Conservation (phyloP, 2,329 filamentous ascomycete genomes). For the Aureobasidium zeae region DNA sequence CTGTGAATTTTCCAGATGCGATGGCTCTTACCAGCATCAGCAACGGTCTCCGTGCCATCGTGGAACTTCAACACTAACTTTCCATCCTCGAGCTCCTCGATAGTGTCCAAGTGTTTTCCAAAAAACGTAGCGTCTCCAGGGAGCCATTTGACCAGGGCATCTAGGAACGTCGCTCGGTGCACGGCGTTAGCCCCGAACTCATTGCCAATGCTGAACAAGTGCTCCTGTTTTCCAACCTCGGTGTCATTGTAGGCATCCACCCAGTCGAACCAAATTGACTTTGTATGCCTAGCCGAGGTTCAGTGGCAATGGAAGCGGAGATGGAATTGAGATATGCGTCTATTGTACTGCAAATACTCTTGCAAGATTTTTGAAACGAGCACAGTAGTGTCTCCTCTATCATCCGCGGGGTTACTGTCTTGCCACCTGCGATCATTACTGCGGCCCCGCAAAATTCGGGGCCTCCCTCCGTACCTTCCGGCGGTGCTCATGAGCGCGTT, state of each 20-base stretch:
- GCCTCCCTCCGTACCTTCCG: too few species aligned
- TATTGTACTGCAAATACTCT: too few species aligned
- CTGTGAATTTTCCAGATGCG: too few species aligned
- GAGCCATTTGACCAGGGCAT: conserved; percentile 34
- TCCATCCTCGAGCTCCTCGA: conserved; percentile 23
- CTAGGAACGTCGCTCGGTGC: conserved; percentile 35
- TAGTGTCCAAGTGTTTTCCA: conserved; percentile 23
- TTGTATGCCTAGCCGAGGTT: too few species aligned
- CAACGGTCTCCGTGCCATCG: conserved; percentile 24
- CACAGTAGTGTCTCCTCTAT: too few species aligned
- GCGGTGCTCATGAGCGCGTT: too few species aligned
- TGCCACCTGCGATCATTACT: too few species aligned
- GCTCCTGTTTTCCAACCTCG: conserved; percentile 21
- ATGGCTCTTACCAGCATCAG: conserved; percentile 23
- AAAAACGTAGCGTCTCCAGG: conserved; percentile 29
- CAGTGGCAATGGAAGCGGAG: too few species aligned
- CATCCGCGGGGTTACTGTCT: too few species aligned
- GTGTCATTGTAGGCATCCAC: conserved; percentile 28
- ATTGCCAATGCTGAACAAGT: conserved; percentile 23
- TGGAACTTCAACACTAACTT: conserved; percentile 28
- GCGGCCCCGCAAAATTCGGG: too few species aligned
- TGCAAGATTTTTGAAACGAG: too few species aligned
- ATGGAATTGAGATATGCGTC: too few species aligned
- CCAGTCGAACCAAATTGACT: conserved; percentile 36
- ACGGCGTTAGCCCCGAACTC: conserved; percentile 23